A percentile compares a stretch with the other conserved stretches of the same genome.
Evolutionary conservation across 2,329 filamentous ascomycete species (phyloP).

Genomic region (Albophoma yamanashiensis): DNA sequence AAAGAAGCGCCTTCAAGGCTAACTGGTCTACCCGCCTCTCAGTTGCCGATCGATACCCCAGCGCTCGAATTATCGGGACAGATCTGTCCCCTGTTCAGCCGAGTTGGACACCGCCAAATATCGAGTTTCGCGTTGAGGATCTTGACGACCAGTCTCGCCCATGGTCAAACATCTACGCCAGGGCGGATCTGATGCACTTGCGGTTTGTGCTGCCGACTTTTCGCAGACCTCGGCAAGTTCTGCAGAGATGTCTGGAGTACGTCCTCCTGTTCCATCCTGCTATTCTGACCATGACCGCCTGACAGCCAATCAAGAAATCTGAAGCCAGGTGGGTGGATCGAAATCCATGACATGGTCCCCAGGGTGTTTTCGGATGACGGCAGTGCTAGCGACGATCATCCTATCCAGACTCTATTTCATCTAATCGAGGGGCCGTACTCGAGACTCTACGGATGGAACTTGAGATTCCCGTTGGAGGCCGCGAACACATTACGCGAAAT

Average conservation of each 20-base stretch:
- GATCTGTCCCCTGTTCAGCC: constrained; percentile 34
- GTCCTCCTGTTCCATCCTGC: neutral
- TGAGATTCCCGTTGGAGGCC: constrained; percentile 17
- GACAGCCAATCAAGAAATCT: constrained; percentile 15
- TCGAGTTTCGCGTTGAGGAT: constrained; percentile 35
- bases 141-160: constrained; percentile 23
- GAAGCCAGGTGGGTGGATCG: constrained; percentile 28
- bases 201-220: constrained; percentile 41
- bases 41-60: constrained; percentile 35
- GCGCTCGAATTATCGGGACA: constrained; percentile 33
- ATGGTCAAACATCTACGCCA: constrained; percentile 23
- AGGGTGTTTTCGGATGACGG: constrained; percentile 21
- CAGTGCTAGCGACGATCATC: constrained; percentile 15
- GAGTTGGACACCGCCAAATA: constrained; percentile 42
- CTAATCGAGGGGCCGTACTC: constrained; percentile 21
- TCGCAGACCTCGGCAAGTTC: constrained; percentile 35
- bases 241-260: constrained; percentile 35
- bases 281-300: neutral
- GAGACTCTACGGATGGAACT: constrained; percentile 22
- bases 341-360: constrained; percentile 24
- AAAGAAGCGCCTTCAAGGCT: neutral
- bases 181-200: constrained; percentile 42
- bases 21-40: neutral
- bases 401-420: constrained; percentile 20
- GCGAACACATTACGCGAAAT: constrained; percentile 15